Conservation (phyloP, 805 yeast genomes). For the Sungouiella blattae region DNA sequence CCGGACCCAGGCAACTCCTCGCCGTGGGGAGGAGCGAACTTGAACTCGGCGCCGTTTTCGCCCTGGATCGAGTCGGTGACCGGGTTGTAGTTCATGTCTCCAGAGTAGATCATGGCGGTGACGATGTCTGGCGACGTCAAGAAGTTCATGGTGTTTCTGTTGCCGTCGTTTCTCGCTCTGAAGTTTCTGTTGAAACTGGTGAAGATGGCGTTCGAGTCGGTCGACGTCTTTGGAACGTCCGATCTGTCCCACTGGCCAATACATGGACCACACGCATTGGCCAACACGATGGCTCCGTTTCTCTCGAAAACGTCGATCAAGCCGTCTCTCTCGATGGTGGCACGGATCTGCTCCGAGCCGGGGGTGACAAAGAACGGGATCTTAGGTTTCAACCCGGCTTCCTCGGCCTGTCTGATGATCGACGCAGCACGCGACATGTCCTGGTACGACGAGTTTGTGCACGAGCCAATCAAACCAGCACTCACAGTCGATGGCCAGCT, state of each 20-base stretch:
- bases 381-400: slow-evolving; percentile 85
- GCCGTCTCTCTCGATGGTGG: slow-evolving; percentile 95
- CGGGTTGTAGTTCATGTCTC: slow-evolving; percentile 90
- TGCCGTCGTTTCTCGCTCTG: slow-evolving; percentile 97
- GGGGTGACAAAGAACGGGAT: slow-evolving; percentile 94
- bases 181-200: slow-evolving; percentile 97
- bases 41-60: slow-evolving; percentile 68
- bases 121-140: slow-evolving; percentile 98
- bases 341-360: slow-evolving; percentile 97
- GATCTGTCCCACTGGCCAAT: slow-evolving; percentile 99
- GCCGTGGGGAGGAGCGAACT: slow-evolving; percentile 76
- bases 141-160: slow-evolving; percentile 95
- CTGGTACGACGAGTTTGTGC: slow-evolving; percentile 97
- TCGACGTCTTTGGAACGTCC: slow-evolving; percentile 62
- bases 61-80: slow-evolving; percentile 75
- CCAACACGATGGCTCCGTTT: slow-evolving; percentile 88
- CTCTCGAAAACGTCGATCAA: slow-evolving; percentile 74
- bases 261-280: slow-evolving; percentile 99
- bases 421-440: slow-evolving; percentile 97
- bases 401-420: slow-evolving; percentile 80
- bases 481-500: slow-evolving; percentile 84
- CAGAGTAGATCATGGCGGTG: slow-evolving; percentile 94
- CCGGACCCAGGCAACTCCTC: slow-evolving; percentile 80
- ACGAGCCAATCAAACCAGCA: slow-evolving; percentile 96
- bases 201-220: slow-evolving; percentile 81